Evolutionary conservation across 75 land plant species (phyloP), one percentile per base, ranked within the genome.

Genomic region (Selaginella tamariscina): DNA sequence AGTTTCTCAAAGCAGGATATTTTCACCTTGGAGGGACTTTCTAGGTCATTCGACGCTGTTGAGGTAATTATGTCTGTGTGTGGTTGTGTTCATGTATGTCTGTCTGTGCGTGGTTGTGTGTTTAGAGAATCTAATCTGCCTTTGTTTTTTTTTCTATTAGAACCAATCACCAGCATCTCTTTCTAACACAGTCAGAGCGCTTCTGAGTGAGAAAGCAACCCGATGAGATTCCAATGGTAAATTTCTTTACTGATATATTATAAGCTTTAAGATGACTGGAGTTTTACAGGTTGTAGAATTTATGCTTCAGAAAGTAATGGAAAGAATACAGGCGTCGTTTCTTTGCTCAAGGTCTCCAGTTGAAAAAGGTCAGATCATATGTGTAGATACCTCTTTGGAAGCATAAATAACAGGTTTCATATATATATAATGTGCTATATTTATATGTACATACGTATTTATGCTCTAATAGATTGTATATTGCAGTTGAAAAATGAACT

Each of bases 231-330:
- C 62, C 62, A 8, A 23, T 27, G 23, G 62, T 59, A 26, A 59
- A 21, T 59, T 23, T 23, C 23, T 9, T 23, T 5, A 59, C 8
- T n/a, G 62, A 9, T 70, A 1, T 22, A 65, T 33, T 33, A 27
- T 55, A 31, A 56, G 29, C 33, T 64, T 22, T 23, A 57, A 26
- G 30, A 20, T 22, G 24, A 28, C 54, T 22, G 24, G 44, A 49
- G 29, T 23, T 67, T 24, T 72, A 64, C 71, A 85, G 88, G 66
- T 85, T 33, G 77, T 85, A 65, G 88, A 85, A 59, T 55, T 67
- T 31, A 71, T 82, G 59, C 66, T 82, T 20, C 70, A 62, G 15
- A 77, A 82, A 65, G 81, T 75, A 22, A 75, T 80, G 28, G 65
- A 80, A 15, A 66, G 77, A 80, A 44, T 80, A 76, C 65, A 65